Percentiles rank a stretch among this genome's conserved stretches.
phyloP scores from a whole-genome alignment of 2,329 filamentous ascomycete genomes.

The Stagonosporopsis cucurbitacearum region DNA sequence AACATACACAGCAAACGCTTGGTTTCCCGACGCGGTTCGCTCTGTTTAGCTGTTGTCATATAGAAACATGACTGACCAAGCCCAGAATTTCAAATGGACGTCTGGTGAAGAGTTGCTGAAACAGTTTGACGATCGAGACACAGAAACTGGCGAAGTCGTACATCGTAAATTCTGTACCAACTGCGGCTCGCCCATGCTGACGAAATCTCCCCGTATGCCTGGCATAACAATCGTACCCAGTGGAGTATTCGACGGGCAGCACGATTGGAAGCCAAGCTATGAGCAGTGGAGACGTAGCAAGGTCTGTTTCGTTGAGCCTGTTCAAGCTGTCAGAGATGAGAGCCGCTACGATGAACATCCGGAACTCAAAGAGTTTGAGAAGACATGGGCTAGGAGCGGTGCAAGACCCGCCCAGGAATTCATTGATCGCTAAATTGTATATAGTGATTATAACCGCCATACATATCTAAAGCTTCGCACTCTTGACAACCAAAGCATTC shows the following conservation, averaged over 20 bases:
- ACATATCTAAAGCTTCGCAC: constrained; percentile 20
- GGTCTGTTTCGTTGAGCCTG: constrained; percentile 10
- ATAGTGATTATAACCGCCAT: not conserved
- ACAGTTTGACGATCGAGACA: constrained; percentile 13
- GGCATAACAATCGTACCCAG: constrained; percentile 11
- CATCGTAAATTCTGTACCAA: constrained; percentile 11
- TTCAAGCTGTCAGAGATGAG: constrained; percentile 1
- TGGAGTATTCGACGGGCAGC: constrained; percentile 10
- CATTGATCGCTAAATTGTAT: constrained; percentile 8
- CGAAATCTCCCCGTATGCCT: constrained; percentile 11
- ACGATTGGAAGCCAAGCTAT: constrained; percentile 15
- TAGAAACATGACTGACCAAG: not conserved
- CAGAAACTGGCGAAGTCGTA: constrained; percentile 14
- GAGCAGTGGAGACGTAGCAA: constrained; percentile 17
- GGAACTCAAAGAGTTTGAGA: constrained; percentile 13
- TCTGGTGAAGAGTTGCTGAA: constrained; percentile 4
- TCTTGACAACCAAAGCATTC: constrained; percentile 25
- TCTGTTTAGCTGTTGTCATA: not conserved
- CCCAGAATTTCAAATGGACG: constrained; percentile 12
- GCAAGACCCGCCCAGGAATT: constrained; percentile 9
- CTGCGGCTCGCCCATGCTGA: constrained; percentile 15
- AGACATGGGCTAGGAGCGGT: constrained; percentile 6
- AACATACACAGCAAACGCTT: constrained; percentile 13
- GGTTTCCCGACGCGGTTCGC: constrained; percentile 9
- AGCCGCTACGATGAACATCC: constrained; percentile 14